Evolutionary conservation across 1,139 yeast genomes (phyloP).

Genomic region (Hyphopichia fennica): DNA sequence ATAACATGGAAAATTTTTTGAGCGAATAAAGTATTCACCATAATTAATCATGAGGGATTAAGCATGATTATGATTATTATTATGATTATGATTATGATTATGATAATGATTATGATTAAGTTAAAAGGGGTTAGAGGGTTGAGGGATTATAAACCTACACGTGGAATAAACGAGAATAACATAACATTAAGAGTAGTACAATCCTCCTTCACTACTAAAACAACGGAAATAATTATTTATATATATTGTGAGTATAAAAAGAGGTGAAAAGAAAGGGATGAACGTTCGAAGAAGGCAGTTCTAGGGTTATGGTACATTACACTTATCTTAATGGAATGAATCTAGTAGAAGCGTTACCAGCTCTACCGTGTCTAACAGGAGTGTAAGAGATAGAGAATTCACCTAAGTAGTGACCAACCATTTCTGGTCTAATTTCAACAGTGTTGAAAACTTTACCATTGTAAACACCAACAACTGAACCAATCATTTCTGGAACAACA

Average conservation of each 20-base stretch:
- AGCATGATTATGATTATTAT: no score
- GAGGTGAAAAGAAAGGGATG: background rate
- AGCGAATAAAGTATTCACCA: no score
- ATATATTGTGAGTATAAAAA: background rate
- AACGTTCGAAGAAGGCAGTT: background rate
- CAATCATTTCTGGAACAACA: constrained; percentile 99
- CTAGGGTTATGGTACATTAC: constrained; percentile 1
- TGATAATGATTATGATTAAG: no score
- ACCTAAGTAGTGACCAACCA: constrained; percentile 99
- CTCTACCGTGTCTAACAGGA: constrained; percentile 99
- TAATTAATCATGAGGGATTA: no score
- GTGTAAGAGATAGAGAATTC: constrained; percentile 99
- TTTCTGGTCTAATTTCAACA: constrained; percentile 98
- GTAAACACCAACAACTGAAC: constrained; percentile 98
- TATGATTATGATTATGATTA: no score
- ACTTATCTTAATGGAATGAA: constrained; percentile 66
- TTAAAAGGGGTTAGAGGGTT: no score
- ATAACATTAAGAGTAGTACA: background rate
- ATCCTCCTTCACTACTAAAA: background rate
- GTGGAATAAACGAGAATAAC: no score
- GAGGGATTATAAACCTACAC: no score
- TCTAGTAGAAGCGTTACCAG: constrained; percentile 91
- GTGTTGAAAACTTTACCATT: constrained; percentile 99
- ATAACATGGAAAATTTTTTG: no score
- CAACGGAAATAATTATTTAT: background rate